Base-by-base conservation (phyloP, 495 filamentous ascomycete species). In the Lepidopterella palustris region DNA sequence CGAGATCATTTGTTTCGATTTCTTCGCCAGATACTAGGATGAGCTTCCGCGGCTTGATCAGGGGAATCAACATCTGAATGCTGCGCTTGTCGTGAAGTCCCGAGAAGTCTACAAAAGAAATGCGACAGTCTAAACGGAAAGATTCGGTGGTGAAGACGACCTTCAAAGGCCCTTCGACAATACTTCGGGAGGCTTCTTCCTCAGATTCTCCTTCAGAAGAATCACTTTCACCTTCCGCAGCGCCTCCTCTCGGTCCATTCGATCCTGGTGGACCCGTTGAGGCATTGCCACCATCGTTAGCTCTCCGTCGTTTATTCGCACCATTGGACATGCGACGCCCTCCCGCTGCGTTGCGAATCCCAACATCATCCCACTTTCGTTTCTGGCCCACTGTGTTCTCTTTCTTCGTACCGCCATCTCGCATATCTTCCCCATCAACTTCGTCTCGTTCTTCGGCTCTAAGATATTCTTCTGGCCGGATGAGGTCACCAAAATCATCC, bases 401-500 rank as follows among this genome's bases (percentile, higher is more conserved):
- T 68, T 76, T 53, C 74, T 72, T 66, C 59, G 65, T 49, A 28
- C 67, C 50, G 23, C 66, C 71, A 63, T 81, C 73, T 32, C 76
- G 75, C 56, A 76, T 63, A 47, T 82, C 78, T 55, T 79, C 80
- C 51, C 75, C 83, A 51, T 92, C 88, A 18, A 84, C 82, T 53
- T 95, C 90, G 60, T 96, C 90, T 24, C 87, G 80, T 72, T 97
- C 93, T 66, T 98, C 93, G 0, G 91, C 92, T 47, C 92, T 80
- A n/a, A 96, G 78, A 68, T 89, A 98, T 39, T 97, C 93, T 57
- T 97, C 93, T 0, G 92, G 90, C 48, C 90, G 80, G 64, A 97
- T 95, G 55, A 92, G 75, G 61, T 97, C 95, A 45, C 93, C 93
- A 68, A 90, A 97, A 59, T 96, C 92, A 71, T 97, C 95, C 10